Evolutionary conservation across 768 basidiomycete species (phyloP), one percentile per base, ranked within the genome.

Genomic region (Clitopilus passeckerianus): DNA sequence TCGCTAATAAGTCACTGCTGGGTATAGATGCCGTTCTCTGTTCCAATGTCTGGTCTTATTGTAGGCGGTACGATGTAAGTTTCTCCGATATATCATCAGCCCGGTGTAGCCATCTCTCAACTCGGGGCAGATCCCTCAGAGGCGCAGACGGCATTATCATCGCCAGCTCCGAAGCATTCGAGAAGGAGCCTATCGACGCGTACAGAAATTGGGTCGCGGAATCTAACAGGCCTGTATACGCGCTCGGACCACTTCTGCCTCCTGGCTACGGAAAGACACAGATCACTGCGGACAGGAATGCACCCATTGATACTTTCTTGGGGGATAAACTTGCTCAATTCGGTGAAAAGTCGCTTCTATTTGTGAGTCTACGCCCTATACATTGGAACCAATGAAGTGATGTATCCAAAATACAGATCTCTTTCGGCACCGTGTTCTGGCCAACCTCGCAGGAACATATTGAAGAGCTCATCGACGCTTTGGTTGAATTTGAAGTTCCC

Each of bases 381-480:
- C 3, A 50, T 4, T 23, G 46, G 9, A 50, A 7, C 22, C n/a
- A 15, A 23, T n/a, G 20, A 30, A 5, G 2, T 23, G 20, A 12
- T 3, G 15, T 30, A 2, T 3, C 3, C 22, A 12, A 5, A 15
- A 20, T 33, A 8, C 18, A 54, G 54, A 54, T 54, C 16, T 54
- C 54, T 8, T 54, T 54, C 34, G 54, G 54, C 20, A 54, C 54
- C 18, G 34, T 54, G 20, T 54, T 35, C 34, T 54, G 54, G 54
- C 54, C 54, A n/a, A 54, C 54, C 4, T 4, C 20, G 2, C 16
- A n/a, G 20, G 54, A 54, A 15, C 22, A 54, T 16, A 12, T 54
- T 33, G 54, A 54, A 5, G 54, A 54, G 18, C 9, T 54, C 14
- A 33, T 54, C 23, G 27, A 54, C 4, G 22, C 54, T 9, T 30